Conservation (phyloP, 169 alveolate species). For the Amoebophrya sp. region DNA sequence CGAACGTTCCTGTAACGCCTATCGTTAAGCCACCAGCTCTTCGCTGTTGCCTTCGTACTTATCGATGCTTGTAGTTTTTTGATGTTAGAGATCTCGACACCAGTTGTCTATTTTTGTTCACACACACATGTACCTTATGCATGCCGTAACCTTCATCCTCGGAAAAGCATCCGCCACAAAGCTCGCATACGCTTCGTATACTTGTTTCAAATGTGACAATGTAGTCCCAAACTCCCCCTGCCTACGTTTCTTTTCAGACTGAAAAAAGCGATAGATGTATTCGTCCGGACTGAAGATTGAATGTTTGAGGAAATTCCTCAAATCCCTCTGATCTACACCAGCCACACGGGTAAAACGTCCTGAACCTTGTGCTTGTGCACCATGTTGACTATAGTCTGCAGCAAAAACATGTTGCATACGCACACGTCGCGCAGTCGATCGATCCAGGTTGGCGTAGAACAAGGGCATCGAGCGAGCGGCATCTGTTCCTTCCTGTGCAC, state of each 20-base stretch:
- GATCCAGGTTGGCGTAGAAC: slow-evolving; percentile 23
- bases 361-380: no score
- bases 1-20: background rate
- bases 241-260: background rate
- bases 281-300: background rate
- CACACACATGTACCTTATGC: background rate
- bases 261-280: background rate
- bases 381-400: no score
- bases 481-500: background rate
- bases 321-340: background rate
- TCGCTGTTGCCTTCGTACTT: background rate
- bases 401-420: background rate
- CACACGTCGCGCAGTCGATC: background rate
- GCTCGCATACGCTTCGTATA: background rate
- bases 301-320: background rate
- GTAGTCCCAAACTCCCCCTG: slow-evolving; percentile 5
- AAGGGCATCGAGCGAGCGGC: background rate
- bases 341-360: no score
- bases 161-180: background rate
- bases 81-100: background rate
- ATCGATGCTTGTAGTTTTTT: background rate
- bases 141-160: background rate
- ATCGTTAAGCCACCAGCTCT: background rate
- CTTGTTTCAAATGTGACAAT: background rate
- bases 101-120: background rate